Base-by-base conservation (phyloP, 2,329 filamentous ascomycete species). In the Dothiorella sarmentorum region DNA sequence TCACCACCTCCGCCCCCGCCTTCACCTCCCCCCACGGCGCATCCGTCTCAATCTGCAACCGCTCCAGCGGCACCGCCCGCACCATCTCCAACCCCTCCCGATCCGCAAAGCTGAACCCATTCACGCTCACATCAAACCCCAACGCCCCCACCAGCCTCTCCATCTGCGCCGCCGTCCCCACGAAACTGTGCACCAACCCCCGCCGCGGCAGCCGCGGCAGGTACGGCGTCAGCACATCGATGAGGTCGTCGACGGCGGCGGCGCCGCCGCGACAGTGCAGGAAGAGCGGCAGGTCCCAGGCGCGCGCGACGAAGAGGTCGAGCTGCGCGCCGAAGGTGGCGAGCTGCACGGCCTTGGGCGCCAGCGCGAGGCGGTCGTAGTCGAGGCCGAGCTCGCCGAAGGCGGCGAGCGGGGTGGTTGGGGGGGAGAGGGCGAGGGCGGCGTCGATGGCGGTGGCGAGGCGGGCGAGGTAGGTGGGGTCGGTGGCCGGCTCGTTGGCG, bases 341-440 rank as follows among this genome's bases (percentile, higher is more conserved):
- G 1, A 73, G 63, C 60, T 80, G 76, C 0, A 67, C 70, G 3
- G 74, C 72, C 44, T 76, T 79, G 10, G 73, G 66, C 0, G 78
- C 77, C 2, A 74, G 71, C 0, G 73, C 68, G 3, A 80, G 68
- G 4, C 77, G 72, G 37, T 80, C 78, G 40, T 81, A 82, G 52
- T 82, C 80, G 1, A 82, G 68, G 0, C 79, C 79, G 1, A 82
- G 67, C 49, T 82, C 79, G 1, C 79, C 80, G 59, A 77, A 80
- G 1, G 79, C 79, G 0, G 71, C 73, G 2, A 81, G 63, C 2
- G 72, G 67, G 4, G 43, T 57, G 1, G 57, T 17, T 6, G 33
- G 7, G 37, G 37, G 17, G n/a, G 56, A 35, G 51, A 65, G 61
- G 0, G 63, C 53, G 1, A 67, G 40, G 15, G 70, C 63, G 1